Percentiles rank a stretch among this genome's conserved stretches.
These are phyloP conservation scores for Croton laevigatus DNA, from an alignment of 441 rosid species.

Conservation along the genomic window DNA sequence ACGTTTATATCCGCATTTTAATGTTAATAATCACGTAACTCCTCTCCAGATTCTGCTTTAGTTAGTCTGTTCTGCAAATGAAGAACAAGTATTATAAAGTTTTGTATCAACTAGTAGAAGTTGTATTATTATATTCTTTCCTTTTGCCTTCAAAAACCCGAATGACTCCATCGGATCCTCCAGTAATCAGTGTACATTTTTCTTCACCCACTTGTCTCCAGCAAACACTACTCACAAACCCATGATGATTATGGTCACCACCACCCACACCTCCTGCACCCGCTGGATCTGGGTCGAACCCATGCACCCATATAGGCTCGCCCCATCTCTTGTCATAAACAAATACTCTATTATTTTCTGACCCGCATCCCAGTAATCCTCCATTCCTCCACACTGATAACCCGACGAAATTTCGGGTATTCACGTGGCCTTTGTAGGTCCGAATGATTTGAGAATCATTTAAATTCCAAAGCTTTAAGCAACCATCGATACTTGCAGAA, in stretches of 20 bases:
- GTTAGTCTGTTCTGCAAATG: too few relatives aligned
- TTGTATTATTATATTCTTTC: slow-evolving; percentile 9
- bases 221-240: slow-evolving; percentile 73
- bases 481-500: slow-evolving; percentile 65
- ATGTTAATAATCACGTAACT: too few relatives aligned
- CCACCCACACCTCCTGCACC: slow-evolving; percentile 9
- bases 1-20: too few relatives aligned
- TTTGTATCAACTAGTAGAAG: too few relatives aligned
- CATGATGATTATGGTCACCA: slow-evolving; percentile 5
- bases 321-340: slow-evolving; percentile 81
- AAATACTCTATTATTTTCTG: slow-evolving; percentile 65
- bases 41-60: too few relatives aligned
- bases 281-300: slow-evolving; percentile 38
- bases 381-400: slow-evolving; percentile 72
- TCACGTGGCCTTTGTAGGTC: slow-evolving; percentile 66
- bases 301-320: slow-evolving; percentile 67
- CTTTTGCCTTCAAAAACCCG: slow-evolving; percentile 50
- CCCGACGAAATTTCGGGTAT: slow-evolving; percentile 70
- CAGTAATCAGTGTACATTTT: slow-evolving; percentile 58
- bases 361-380: slow-evolving; percentile 74
- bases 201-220: slow-evolving; percentile 69
- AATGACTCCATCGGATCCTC: slow-evolving; percentile 79
- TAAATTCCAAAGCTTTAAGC: slow-evolving; percentile 61
- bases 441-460: slow-evolving; percentile 33
- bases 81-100: too few relatives aligned